Evolutionary conservation across 2,329 filamentous ascomycete species (phyloP).

Genomic region (Alternaria sp.): DNA sequence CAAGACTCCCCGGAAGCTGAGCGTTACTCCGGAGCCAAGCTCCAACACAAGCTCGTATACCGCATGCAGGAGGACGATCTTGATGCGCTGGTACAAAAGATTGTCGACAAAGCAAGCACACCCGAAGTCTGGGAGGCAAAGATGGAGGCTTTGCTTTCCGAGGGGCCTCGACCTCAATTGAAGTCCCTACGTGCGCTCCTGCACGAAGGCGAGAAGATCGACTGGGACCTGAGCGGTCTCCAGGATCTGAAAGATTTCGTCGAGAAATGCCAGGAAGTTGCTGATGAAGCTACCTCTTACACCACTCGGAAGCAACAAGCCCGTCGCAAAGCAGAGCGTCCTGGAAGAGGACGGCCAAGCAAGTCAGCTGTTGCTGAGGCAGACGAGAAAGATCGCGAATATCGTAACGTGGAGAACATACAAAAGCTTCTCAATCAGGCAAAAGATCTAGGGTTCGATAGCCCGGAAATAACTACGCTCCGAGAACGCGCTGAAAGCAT

Average conservation of each 20-base stretch:
- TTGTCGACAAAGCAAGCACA: slow-evolving; percentile 82
- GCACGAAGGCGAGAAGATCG: slow-evolving; percentile 94
- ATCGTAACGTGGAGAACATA: slow-evolving; percentile 88
- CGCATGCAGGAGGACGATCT: slow-evolving; percentile 78
- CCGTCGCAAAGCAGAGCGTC: slow-evolving; percentile 90
- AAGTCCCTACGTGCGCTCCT: slow-evolving; percentile 84
- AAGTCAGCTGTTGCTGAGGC: slow-evolving; percentile 68
- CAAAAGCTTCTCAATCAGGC: slow-evolving; percentile 83
- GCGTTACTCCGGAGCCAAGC: slow-evolving; percentile 62
- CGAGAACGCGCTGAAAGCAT: slow-evolving; percentile 86
- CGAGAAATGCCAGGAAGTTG: slow-evolving; percentile 95
- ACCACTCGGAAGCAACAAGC: slow-evolving; percentile 98
- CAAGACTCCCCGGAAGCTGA: slow-evolving; percentile 66
- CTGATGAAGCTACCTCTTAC: slow-evolving; percentile 95
- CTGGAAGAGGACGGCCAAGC: slow-evolving; percentile 77
- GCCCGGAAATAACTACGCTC: slow-evolving; percentile 84
- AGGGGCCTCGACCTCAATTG: slow-evolving; percentile 82
- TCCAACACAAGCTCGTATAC: slow-evolving; percentile 76
- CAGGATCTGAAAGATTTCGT: slow-evolving; percentile 86
- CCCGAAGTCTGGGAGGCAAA: slow-evolving; percentile 92
- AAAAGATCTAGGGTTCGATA: slow-evolving; percentile 89
- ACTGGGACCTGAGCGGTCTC: slow-evolving; percentile 84
- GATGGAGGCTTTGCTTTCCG: slow-evolving; percentile 81
- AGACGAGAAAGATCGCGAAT: slow-evolving; percentile 82
- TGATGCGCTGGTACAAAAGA: slow-evolving; percentile 70